Conservation (phyloP, 441 rosid species). For the Erodium trifolium region DNA sequence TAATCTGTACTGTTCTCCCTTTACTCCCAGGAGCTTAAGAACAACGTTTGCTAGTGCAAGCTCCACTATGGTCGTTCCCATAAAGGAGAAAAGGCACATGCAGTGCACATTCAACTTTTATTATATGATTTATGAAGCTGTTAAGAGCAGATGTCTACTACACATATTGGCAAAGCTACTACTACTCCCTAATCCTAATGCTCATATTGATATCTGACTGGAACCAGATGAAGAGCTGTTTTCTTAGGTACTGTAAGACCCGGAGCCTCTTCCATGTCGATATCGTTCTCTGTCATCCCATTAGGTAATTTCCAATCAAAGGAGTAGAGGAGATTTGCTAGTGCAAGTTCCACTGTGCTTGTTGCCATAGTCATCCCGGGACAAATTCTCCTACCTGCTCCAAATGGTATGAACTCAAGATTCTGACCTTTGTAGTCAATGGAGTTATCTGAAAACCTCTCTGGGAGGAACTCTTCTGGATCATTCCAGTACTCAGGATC, state of each 20-base stretch:
- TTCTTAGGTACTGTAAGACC: not conserved
- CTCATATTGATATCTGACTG: not conserved
- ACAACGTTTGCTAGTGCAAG: no score
- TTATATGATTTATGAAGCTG: no score
- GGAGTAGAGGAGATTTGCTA: not conserved
- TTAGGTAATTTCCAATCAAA: not conserved
- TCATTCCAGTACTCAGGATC: not conserved
- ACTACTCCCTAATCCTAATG: not conserved
- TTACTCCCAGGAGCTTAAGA: no score
- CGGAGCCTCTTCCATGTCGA: not conserved
- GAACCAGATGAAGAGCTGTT: not conserved
- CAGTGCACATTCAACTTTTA: no score
- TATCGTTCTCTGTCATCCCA: not conserved
- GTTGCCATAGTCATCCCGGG: constrained; percentile 3
- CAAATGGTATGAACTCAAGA: constrained; percentile 1
- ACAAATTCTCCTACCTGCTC: not conserved
- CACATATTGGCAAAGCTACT: not conserved
- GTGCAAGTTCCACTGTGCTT: constrained; percentile 4
- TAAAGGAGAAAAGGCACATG: no score
- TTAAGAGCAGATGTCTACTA: no score
- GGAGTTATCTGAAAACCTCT: constrained; percentile 4
- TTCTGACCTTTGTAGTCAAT: not conserved
- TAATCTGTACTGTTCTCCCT: no score
- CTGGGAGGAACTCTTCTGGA: not conserved
- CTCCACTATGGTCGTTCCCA: no score